Base-by-base conservation (phyloP, 83 land plant species). In the Diphasiastrum complanatum region DNA sequence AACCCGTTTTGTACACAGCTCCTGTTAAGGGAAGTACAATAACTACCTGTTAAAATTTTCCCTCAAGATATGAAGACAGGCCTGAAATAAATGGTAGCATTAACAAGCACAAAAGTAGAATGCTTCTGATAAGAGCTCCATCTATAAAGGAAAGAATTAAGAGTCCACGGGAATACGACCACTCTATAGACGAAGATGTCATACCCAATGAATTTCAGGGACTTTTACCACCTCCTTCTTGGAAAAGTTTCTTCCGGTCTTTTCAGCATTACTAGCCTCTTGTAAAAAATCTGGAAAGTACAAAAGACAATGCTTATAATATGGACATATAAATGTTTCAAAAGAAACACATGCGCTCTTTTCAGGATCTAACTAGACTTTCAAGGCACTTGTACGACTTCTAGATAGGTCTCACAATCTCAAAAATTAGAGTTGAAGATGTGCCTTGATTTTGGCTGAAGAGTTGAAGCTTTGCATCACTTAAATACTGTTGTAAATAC, bases 261-360 rank as follows among this genome's bases (percentile, higher is more conserved):
- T 73, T 66, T 93, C 99, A 38, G 89, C 82, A 67, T 85, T 89
- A 45, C 62, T 67, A 43, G 86, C 99, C 76, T 93, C 99, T 41
- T 81, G 86, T 35, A 81, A 54, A 61, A 93, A 93, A 72, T 93
- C 99, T 92, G 70, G 19, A 57, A 35, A 68, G 33, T 34, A 20
- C 22, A 61, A 28, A n/a, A n/a, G n/a, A n/a, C n/a, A n/a, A n/a
- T n/a, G n/a, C n/a, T n/a, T n/a, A n/a, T n/a, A n/a, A n/a, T n/a
- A n/a, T n/a, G n/a, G n/a, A n/a, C n/a, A n/a, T n/a, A n/a, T n/a
- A n/a, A n/a, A n/a, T n/a, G n/a, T n/a, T n/a, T n/a, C n/a, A n/a
- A n/a, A n/a, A n/a, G n/a, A n/a, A n/a, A n/a, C n/a, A n/a, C n/a
- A n/a, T n/a, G n/a, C n/a, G n/a, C n/a, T n/a, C n/a, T n/a, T n/a